These are phyloP conservation scores for Lipomyces chichibuensis DNA, from an alignment of 805 yeast genomes.

Conservation along the genomic window DNA sequence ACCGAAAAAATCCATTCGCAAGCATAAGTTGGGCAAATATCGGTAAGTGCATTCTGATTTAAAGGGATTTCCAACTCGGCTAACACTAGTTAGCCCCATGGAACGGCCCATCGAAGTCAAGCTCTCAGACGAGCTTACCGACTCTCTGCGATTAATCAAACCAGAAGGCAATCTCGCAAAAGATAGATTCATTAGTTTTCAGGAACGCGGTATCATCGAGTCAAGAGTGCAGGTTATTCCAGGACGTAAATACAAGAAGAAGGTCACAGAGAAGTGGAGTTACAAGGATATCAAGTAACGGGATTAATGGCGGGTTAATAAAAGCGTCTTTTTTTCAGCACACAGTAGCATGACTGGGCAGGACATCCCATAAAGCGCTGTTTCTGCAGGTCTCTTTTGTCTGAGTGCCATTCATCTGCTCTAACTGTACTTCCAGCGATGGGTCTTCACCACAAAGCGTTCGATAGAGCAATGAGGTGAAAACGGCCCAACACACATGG, in stretches of 20 bases:
- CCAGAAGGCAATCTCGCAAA: conserved; percentile 88
- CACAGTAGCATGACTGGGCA: too few species aligned
- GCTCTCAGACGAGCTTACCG: conserved; percentile 83
- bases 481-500: too few species aligned
- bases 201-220: conserved; percentile 84
- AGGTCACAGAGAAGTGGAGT: conserved; percentile 89
- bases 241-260: conserved; percentile 68
- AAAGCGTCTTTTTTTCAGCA: too few species aligned
- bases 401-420: too few species aligned
- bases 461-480: too few species aligned
- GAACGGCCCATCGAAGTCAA: conserved; percentile 68
- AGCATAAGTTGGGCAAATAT: conserved; percentile 38
- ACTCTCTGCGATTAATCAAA: conserved; percentile 76
- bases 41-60: conserved; percentile 13
- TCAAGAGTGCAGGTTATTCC: conserved; percentile 72
- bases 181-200: conserved; percentile 80
- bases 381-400: too few species aligned
- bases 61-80: not conserved
- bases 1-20: conserved; percentile 36
- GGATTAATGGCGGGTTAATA: too few species aligned
- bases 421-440: too few species aligned
- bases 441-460: too few species aligned
- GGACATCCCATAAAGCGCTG: too few species aligned
- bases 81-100: conserved; percentile 38
- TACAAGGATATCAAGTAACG: conserved; percentile 63